Base-by-base conservation (phyloP, 2,329 filamentous ascomycete genomes). In the Aspergillus novofumigatus region DNA sequence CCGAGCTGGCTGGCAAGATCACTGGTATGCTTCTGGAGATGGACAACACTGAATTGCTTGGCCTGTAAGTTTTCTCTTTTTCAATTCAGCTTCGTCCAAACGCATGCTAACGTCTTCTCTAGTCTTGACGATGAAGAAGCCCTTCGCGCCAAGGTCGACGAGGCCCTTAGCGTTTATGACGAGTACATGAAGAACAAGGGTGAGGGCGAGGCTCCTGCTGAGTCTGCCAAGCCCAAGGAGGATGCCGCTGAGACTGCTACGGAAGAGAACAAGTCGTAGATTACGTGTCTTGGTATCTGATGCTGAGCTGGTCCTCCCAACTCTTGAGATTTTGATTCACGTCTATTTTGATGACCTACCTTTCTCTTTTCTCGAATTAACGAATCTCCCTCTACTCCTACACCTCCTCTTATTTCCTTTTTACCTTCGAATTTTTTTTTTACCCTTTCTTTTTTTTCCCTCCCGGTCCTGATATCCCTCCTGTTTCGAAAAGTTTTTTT, bases 21-120 rank as follows among this genome's bases (percentile, higher is more conserved):
- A 99, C 94, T 61, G 94, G 94, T 80, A 99, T 99, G 94, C 89
- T 99, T 70, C 80, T 99, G 69, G 94, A 99, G 85, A 99, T 99
- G 94, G 94, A 97, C 71, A 97, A 97, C 79, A 76, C 83, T 57
- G 94, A 99, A 82, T 83, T 99, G 69, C 84, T 99, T 73, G 91
- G 90, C 79, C 85, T 99, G 91, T 96, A 88, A 90, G 92, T 90
- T 55, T 55, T 35, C 49, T 23, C 4, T 28, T 29, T 58, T 44
- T 35, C 38, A 26, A 6, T 3, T 7, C 52, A 11, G 9, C 32
- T 10, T 35, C 20, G 35, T 29, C 9, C 7, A 11, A 8, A 2
- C 11, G 11, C 17, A 47, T 51, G 28, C 49, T 58, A 62, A 68
- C 57, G 42, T 48, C 4, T 57, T 52, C 52, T 35, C 51, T 63